Evolutionary conservation across 108 stramenopile genomes (phyloP).

Genomic region (Stephanodiscus triporus): DNA sequence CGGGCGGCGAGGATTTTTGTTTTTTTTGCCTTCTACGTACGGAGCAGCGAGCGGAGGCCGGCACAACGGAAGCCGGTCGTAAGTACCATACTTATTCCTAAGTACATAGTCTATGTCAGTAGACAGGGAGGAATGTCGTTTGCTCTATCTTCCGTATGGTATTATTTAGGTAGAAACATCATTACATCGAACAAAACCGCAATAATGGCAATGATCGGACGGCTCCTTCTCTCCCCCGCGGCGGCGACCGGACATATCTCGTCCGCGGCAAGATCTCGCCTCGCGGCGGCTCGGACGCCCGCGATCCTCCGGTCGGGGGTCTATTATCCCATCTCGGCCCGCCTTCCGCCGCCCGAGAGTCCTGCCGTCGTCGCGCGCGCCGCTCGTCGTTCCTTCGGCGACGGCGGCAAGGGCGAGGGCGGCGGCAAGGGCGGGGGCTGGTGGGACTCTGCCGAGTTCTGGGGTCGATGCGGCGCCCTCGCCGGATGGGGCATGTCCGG

Average conservation of each 20-base stretch:
- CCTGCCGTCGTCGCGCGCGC: not conserved
- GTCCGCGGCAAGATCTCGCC: not conserved
- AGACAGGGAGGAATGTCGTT: too few species aligned
- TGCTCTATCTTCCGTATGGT: too few species aligned
- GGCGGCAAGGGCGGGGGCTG: slow-evolving; percentile 13
- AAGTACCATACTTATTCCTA: too few species aligned
- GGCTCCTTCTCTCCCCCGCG: slow-evolving; percentile 15
- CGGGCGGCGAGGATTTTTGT: too few species aligned
- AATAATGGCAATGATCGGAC: slow-evolving; percentile 11
- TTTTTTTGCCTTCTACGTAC: too few species aligned
- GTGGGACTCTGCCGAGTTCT: slow-evolving; percentile 76
- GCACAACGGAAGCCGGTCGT: too few species aligned
- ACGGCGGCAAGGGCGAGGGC: not conserved
- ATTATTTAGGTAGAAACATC: too few species aligned
- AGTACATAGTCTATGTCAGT: too few species aligned
- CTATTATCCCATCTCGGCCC: not conserved
- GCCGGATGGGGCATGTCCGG: slow-evolving; percentile 93
- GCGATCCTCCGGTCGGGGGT: not conserved
- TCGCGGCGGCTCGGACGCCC: not conserved
- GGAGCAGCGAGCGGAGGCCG: too few species aligned
- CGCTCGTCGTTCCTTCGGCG: not conserved
- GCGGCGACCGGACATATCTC: slow-evolving; percentile 12
- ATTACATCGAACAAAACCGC: too few species aligned
- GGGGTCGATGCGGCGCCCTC: slow-evolving; percentile 79
- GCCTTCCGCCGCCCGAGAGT: not conserved